These are phyloP conservation scores for Neospora caninum DNA, from an alignment of 169 alveolate genomes.

Conservation along the genomic window DNA sequence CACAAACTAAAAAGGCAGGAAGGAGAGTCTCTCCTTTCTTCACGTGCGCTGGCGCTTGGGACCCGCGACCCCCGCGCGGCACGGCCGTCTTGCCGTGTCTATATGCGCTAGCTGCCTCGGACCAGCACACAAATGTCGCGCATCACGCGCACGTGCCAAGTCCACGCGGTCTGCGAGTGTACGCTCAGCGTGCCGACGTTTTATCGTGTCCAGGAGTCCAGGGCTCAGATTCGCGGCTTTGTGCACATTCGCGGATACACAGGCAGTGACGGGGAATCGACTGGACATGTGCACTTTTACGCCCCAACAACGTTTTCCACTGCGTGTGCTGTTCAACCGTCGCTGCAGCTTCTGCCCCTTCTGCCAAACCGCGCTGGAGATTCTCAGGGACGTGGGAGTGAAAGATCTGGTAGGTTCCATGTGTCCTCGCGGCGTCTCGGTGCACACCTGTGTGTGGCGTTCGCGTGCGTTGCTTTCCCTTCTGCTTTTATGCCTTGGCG, in stretches of 20 bases:
- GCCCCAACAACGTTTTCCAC: no score
- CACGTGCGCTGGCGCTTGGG: not conserved
- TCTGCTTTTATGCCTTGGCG: no score
- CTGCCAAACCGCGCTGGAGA: conserved; percentile 15
- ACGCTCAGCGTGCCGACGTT: no score
- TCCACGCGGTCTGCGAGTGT: not conserved
- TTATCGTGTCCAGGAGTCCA: no score
- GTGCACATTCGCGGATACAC: no score
- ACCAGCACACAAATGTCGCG: not conserved
- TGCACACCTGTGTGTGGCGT: not conserved
- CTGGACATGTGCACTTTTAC: no score
- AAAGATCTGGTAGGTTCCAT: not conserved
- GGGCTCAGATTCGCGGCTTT: no score
- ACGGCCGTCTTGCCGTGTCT: no score
- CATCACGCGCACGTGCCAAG: not conserved
- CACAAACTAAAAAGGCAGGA: not conserved
- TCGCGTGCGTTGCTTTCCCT: no score
- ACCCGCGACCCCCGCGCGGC: no score
- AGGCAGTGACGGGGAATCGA: no score
- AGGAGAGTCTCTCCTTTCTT: not conserved
- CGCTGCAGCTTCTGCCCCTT: conserved; percentile 25
- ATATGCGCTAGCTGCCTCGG: no score
- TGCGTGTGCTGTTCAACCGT: not conserved
- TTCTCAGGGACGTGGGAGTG: not conserved
- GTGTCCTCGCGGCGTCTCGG: not conserved